Conservation (phyloP, 441 rosid species). For the Gossypium armourianum region DNA sequence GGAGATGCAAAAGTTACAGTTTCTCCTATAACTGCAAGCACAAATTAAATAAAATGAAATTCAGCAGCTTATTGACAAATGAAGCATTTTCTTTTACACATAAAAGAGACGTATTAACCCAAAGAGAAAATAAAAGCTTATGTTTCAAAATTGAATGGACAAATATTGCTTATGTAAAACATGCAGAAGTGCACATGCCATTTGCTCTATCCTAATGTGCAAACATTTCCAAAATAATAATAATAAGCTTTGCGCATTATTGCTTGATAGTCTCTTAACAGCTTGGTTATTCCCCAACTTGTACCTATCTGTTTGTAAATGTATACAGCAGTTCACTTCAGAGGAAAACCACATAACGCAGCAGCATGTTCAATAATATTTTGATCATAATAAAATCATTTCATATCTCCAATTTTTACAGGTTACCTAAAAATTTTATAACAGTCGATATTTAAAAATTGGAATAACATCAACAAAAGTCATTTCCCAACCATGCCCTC, state of each 20-base stretch:
- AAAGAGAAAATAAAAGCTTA: neutral
- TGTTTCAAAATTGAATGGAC: neutral
- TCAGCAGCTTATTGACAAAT: conserved; percentile 2
- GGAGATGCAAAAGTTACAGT: conserved; percentile 73
- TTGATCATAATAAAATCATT: neutral
- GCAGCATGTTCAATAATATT: neutral
- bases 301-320: neutral
- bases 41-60: neutral
- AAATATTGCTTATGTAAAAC: neutral
- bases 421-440: neutral
- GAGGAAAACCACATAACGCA: neutral
- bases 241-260: neutral
- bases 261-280: neutral
- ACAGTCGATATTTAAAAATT: neutral
- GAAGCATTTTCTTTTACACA: neutral
- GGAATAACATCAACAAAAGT: conserved; percentile 4
- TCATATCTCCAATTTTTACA: neutral
- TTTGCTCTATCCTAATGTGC: neutral
- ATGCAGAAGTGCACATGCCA: neutral
- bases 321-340: neutral
- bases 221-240: neutral
- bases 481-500: neutral
- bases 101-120: neutral
- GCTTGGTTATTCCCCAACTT: neutral
- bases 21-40: conserved; percentile 79